Base-by-base conservation (phyloP, 352 stramenopile species). In the Phytophthora quininea region DNA sequence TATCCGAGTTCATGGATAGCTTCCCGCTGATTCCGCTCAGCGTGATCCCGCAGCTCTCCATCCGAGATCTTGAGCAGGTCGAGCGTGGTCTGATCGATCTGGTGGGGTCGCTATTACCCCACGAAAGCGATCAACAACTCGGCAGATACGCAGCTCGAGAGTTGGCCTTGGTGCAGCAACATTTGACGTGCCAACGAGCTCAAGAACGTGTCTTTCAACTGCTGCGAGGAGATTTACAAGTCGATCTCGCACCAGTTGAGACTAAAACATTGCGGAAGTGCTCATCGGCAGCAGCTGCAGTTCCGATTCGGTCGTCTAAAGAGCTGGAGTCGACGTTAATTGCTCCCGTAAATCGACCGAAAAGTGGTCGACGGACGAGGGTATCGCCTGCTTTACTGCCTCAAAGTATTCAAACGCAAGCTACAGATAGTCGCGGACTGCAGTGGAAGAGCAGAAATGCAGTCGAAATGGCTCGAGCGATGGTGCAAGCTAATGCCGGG, bases 1-100 rank as follows among this genome's bases (percentile, higher is more conserved):
- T 91, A 4, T 33, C 43, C 1, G 80, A 86, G 15, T 73, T 85
- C 62, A 86, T 85, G 73, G 84, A 90, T 42, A 88, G 79, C 72
- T 92, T 90, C 40, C 82, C 84, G 5, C 67, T 92, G 31, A 73
- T 92, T 27, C 84, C 82, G 31, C 48, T 93, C 24, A 54, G 67
- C 3, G 62, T 90, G 15, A 90, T 93, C 31, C 67, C 82, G 33
- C 73, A 71, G n/a, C 50, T 93, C 7, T 27, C 35, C 1, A 67
- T 82, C 29, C 29, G 30, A 11, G 80, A 89, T 27, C 64, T 93
- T n/a, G 54, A 56, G n/a, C 66, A 74, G 52, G 80, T 85, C 40
- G 69, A 84, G 33, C n/a, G 24, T 1, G 78, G 75, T 0, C 63
- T 93, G 0, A 30, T 68, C 4, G 53, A 75, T 14, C 53, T 92